phyloP scores from a whole-genome alignment of 148 eudicot genomes.

The Selenicereus undatus region DNA sequence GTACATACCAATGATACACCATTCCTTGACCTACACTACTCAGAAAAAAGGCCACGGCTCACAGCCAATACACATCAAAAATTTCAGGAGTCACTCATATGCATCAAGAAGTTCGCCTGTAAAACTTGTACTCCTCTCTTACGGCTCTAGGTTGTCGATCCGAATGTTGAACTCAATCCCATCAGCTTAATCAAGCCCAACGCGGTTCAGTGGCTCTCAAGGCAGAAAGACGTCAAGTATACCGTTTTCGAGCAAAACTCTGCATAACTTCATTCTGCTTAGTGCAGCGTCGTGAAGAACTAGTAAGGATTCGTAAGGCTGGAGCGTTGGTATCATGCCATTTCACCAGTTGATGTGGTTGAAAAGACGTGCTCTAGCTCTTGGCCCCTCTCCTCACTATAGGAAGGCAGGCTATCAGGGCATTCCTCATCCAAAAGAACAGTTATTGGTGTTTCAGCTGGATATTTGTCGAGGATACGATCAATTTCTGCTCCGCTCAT shows the following conservation, averaged over 20 bases:
- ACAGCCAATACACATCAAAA: neutral
- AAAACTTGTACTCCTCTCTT: neutral
- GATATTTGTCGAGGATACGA: constrained; percentile 62
- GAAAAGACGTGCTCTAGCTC: constrained; percentile 45
- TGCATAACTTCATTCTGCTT: neutral
- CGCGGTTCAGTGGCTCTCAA: neutral
- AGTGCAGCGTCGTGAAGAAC: neutral
- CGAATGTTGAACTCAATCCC: neutral
- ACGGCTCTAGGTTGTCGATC: neutral
- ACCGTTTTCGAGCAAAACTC: neutral
- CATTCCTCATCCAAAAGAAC: constrained; percentile 64
- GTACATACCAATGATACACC: neutral
- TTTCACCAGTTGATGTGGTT: constrained; percentile 36
- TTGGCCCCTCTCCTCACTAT: constrained; percentile 28
- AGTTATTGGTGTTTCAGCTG: constrained; percentile 61
- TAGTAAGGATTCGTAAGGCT: neutral
- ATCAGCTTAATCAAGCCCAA: neutral
- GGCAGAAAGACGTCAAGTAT: neutral
- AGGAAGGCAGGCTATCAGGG: constrained; percentile 72
- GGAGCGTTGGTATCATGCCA: neutral
- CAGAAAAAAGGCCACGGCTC: neutral
- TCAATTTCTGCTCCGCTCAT: constrained; percentile 77
- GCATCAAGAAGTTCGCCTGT: neutral
- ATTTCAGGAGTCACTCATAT: neutral
- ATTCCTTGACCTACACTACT: neutral